A percentile compares a stretch with the other conserved stretches of the same genome.
phyloP scores from a whole-genome alignment of 768 basidiomycete species.

The Cystobasidium onofrii region DNA sequence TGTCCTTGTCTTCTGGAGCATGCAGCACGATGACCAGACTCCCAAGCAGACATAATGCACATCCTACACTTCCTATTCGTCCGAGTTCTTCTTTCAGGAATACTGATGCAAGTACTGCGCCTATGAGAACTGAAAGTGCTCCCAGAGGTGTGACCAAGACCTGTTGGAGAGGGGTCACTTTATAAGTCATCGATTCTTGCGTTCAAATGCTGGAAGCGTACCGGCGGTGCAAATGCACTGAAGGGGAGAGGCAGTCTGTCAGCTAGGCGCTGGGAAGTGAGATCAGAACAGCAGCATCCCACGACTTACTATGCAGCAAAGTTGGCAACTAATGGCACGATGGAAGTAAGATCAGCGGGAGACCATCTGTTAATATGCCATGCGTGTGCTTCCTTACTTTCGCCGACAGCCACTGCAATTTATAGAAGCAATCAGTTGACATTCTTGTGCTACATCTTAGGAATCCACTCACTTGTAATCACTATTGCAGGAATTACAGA shows the following conservation, averaged over 20 bases:
- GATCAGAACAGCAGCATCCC: too few relatives aligned
- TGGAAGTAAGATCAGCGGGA: too few relatives aligned
- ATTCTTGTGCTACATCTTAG: background rate
- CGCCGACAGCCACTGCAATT: constrained; percentile 73
- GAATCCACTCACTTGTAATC: constrained; percentile 17
- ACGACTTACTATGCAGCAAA: constrained; percentile 74
- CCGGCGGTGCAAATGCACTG: constrained; percentile 83
- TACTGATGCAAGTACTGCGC: constrained; percentile 87
- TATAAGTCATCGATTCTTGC: background rate
- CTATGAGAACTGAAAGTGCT: constrained; percentile 88
- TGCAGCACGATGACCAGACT: constrained; percentile 91
- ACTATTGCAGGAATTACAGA: background rate
- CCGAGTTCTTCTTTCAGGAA: constrained; percentile 88
- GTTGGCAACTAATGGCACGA: constrained; percentile 50
- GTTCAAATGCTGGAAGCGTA: background rate
- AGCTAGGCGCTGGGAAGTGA: too few relatives aligned
- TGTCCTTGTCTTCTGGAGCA: constrained; percentile 88
- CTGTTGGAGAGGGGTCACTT: background rate
- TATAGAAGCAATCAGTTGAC: background rate
- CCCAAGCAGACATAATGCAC: constrained; percentile 71
- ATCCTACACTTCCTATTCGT: constrained; percentile 79
- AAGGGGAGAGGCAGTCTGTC: background rate
- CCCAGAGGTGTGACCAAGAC: constrained; percentile 95
- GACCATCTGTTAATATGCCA: too few relatives aligned
- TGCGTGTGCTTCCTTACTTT: constrained; percentile 70